Evolutionary conservation across 768 basidiomycete genomes (phyloP).

Genomic region (Tricholoma matsutake): DNA sequence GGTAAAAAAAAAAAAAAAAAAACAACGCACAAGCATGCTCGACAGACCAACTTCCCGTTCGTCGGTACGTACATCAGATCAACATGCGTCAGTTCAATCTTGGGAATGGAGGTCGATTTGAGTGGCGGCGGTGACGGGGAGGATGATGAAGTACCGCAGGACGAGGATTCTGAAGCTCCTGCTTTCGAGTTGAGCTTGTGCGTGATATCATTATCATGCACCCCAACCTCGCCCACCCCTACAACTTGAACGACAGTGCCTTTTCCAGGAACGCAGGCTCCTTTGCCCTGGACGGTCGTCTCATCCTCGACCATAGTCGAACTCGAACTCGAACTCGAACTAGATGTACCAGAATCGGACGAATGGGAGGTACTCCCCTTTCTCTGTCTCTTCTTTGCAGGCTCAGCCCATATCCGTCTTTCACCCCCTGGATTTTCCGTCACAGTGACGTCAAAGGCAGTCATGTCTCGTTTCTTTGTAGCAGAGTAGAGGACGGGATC

Average conservation of each 20-base stretch:
- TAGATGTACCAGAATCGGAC: neutral
- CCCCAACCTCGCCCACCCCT: neutral
- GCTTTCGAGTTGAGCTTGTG: neutral
- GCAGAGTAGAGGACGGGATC: neutral
- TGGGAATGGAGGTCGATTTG: neutral
- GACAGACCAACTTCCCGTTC: slow-evolving; percentile 32
- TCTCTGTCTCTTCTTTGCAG: neutral
- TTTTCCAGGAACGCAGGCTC: neutral
- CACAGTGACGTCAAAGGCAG: slow-evolving; percentile 10
- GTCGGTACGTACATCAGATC: slow-evolving; percentile 36
- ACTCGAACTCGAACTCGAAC: neutral
- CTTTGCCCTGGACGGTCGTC: neutral
- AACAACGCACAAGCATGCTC: slow-evolving; percentile 34
- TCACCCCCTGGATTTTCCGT: neutral
- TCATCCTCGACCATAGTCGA: neutral
- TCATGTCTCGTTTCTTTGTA: neutral
- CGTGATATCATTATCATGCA: neutral
- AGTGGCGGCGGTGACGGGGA: neutral
- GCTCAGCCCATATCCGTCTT: neutral
- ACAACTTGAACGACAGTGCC: neutral
- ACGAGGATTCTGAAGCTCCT: neutral
- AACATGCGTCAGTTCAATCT: slow-evolving; percentile 27
- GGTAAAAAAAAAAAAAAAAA: neutral
- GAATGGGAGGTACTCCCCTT: neutral
- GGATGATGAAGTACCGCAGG: neutral